A percentile compares a stretch with the other conserved stretches of the same genome.
phyloP scores from a whole-genome alignment of 768 basidiomycete genomes.

The Serendipita indica region DNA sequence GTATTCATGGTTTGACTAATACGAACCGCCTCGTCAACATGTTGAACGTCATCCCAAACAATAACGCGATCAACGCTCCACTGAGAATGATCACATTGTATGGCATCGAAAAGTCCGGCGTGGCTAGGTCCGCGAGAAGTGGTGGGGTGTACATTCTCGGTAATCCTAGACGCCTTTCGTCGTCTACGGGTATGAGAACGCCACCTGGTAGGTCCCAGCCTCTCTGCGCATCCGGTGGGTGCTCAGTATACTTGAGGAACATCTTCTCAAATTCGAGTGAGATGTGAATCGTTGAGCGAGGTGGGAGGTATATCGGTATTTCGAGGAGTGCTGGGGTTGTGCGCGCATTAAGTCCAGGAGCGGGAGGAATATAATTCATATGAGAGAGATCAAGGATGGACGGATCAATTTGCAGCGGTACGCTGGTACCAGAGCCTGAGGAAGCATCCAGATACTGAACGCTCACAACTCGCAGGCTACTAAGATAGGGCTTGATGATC shows the following conservation, averaged over 20 bases:
- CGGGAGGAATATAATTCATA: background rate
- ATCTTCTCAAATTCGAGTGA: slow-evolving; percentile 65
- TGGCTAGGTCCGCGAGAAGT: slow-evolving; percentile 85
- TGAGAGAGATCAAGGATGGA: background rate
- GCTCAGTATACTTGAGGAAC: slow-evolving; percentile 87
- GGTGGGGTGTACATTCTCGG: slow-evolving; percentile 59
- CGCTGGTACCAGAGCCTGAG: background rate
- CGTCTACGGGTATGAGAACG: slow-evolving; percentile 28
- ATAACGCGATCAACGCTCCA: slow-evolving; percentile 76
- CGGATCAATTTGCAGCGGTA: background rate
- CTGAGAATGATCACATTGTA: slow-evolving; percentile 99
- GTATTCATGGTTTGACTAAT: too few species aligned
- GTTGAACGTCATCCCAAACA: slow-evolving; percentile 90
- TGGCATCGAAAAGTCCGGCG: slow-evolving; percentile 98
- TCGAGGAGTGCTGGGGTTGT: slow-evolving; percentile 58
- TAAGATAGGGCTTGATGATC: slow-evolving; percentile 76
- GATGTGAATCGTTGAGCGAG: slow-evolving; percentile 46
- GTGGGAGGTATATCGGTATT: slow-evolving; percentile 51
- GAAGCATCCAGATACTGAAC: background rate
- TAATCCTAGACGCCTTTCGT: slow-evolving; percentile 12
- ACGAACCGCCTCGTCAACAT: slow-evolving; percentile 67
- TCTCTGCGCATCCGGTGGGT: slow-evolving; percentile 87
- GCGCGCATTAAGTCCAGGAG: background rate
- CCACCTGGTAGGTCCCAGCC: slow-evolving; percentile 90
- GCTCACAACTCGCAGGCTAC: slow-evolving; percentile 43